These are phyloP conservation scores for Porogramme epimiltina DNA, from an alignment of 1,284 basidiomycete species.

Conservation along the genomic window DNA sequence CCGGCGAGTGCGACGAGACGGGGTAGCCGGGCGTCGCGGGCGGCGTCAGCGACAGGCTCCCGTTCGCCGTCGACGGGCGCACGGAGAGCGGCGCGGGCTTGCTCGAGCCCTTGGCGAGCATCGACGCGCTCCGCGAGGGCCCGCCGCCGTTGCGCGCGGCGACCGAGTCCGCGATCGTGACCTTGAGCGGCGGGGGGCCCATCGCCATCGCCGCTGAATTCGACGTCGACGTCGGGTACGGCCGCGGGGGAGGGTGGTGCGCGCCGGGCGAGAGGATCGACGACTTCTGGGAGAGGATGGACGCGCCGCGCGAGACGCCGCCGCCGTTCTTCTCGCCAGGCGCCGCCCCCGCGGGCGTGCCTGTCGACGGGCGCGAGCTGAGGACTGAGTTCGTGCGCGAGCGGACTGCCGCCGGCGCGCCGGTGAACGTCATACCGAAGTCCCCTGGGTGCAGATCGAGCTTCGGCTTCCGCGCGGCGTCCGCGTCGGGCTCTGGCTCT, in stretches of 20 bases:
- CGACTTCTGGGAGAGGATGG: constrained; percentile 13
- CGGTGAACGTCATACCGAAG: constrained; percentile 24
- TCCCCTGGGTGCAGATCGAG: constrained; percentile 29
- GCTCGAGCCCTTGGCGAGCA: constrained; percentile 15
- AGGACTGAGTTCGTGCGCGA: constrained; percentile 25
- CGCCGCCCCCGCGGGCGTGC: constrained; percentile 26
- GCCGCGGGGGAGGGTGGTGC: background rate
- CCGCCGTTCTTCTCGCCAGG: constrained; percentile 20
- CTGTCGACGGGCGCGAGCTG: constrained; percentile 21
- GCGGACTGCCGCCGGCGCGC: constrained; percentile 7
- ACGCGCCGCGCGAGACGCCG: constrained; percentile 10
- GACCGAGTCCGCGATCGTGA: constrained; percentile 6
- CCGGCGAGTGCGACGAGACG: constrained; percentile 23
- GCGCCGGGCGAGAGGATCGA: background rate
- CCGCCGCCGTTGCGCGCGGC: constrained; percentile 7
- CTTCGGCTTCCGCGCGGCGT: constrained; percentile 18
- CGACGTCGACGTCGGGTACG: too few relatives aligned
- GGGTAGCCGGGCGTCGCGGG: constrained; percentile 19
- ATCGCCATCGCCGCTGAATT: constrained; percentile 7
- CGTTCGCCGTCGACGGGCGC: constrained; percentile 35
- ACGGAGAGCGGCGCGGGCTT: constrained; percentile 13
- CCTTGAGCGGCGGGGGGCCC: constrained; percentile 6
- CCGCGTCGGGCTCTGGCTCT: constrained; percentile 9
- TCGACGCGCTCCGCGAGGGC: constrained; percentile 23
- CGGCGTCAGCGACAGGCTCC: constrained; percentile 23